Conservation (phyloP, 495 filamentous ascomycete species). For the Haplographium delicatum region DNA sequence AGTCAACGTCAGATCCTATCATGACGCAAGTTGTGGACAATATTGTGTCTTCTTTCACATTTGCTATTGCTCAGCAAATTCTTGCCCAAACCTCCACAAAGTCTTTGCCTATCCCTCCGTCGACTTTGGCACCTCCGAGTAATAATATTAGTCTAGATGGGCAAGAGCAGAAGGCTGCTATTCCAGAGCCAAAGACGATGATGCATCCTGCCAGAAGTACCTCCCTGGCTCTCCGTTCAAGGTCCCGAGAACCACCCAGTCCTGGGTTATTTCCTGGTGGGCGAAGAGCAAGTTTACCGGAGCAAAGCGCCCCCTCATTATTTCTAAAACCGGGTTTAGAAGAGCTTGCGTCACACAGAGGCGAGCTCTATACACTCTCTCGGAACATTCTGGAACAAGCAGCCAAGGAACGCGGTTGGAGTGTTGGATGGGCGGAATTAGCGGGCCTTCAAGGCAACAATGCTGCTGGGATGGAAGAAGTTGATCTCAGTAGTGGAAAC, state of each 20-base stretch:
- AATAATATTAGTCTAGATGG: constrained; percentile 26
- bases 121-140: constrained; percentile 38
- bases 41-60: constrained; percentile 79
- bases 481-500: constrained; percentile 39
- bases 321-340: constrained; percentile 65
- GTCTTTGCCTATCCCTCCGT: constrained; percentile 58
- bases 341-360: constrained; percentile 76
- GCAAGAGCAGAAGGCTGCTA: constrained; percentile 45
- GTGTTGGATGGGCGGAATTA: constrained; percentile 66
- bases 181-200: constrained; percentile 59
- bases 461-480: constrained; percentile 48
- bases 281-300: constrained; percentile 28
- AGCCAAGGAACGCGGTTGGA: constrained; percentile 70
- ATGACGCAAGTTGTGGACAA: constrained; percentile 63
- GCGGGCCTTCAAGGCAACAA: constrained; percentile 48
- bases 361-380: constrained; percentile 73
- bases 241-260: constrained; percentile 29
- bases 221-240: constrained; percentile 35
- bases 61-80: constrained; percentile 71
- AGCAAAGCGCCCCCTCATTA: constrained; percentile 18
- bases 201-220: constrained; percentile 54
- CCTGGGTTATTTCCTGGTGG: constrained; percentile 37
- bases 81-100: constrained; percentile 70
- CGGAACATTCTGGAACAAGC: constrained; percentile 71
- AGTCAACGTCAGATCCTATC: constrained; percentile 26